phyloP scores from a whole-genome alignment of 768 basidiomycete genomes.

The Lentinula lateritia region DNA sequence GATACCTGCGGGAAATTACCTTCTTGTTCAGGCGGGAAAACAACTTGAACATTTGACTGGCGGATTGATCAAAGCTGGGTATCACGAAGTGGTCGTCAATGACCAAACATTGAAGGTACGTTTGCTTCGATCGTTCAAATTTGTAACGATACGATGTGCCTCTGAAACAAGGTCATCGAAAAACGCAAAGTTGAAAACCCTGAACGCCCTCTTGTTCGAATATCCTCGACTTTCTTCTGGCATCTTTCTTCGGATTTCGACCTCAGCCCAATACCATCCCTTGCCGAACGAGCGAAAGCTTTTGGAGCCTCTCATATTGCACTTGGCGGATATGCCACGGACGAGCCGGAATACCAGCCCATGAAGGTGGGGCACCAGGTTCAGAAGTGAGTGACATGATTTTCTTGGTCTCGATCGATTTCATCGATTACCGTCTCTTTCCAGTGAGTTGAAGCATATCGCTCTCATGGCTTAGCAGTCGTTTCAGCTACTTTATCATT shows the following conservation, averaged over 20 bases:
- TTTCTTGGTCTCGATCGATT: too few species aligned
- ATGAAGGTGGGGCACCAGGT: constrained; percentile 93
- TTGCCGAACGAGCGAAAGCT: constrained; percentile 42
- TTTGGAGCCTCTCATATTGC: constrained; percentile 35
- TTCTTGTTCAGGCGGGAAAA: constrained; percentile 94
- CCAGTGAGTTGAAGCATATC: constrained; percentile 77
- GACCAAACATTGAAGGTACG: constrained; percentile 67
- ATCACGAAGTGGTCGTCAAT: constrained; percentile 88
- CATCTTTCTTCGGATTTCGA: constrained; percentile 84
- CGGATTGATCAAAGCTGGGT: constrained; percentile 87
- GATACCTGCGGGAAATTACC: constrained; percentile 75
- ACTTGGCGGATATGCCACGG: constrained; percentile 33
- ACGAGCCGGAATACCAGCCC: constrained; percentile 46
- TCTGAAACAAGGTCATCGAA: constrained; percentile 49
- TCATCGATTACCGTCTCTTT: neutral
- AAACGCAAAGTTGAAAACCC: constrained; percentile 52
- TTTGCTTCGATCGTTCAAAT: neutral
- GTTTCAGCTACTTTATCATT: neutral
- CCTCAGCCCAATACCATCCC: constrained; percentile 55
- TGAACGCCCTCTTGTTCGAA: constrained; percentile 85
- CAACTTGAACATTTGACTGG: constrained; percentile 87
- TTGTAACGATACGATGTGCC: neutral
- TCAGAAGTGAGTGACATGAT: constrained; percentile 49
- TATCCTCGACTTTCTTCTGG: constrained; percentile 97
- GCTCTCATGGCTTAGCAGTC: constrained; percentile 61